A percentile compares a stretch with the other conserved stretches of the same genome.
These are phyloP conservation scores for Helenozyma baotianmanensis DNA, from an alignment of 805 yeast species.

Conservation along the genomic window DNA sequence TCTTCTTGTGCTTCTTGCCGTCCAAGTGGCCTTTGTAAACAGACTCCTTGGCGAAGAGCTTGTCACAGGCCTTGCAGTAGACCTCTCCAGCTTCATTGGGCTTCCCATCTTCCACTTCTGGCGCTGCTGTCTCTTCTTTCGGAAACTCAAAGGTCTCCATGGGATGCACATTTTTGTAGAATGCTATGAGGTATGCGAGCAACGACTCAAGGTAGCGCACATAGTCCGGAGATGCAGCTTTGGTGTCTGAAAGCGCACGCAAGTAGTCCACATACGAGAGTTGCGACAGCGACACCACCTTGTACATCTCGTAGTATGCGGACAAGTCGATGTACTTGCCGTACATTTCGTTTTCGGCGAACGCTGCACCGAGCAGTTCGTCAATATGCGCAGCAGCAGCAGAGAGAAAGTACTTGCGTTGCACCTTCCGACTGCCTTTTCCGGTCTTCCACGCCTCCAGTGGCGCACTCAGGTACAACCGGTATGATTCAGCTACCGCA, in stretches of 20 bases:
- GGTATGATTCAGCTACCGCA: constrained; percentile 9
- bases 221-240: constrained; percentile 26
- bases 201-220: constrained; percentile 42
- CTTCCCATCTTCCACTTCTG: constrained; percentile 10
- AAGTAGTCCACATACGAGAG: constrained; percentile 50
- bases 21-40: constrained; percentile 65
- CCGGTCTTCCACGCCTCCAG: constrained; percentile 17
- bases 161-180: constrained; percentile 36
- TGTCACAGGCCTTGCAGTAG: constrained; percentile 63
- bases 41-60: constrained; percentile 54
- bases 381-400: constrained; percentile 46
- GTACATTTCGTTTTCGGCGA: constrained; percentile 55
- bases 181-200: constrained; percentile 46
- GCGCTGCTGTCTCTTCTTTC: neutral
- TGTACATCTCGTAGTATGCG: constrained; percentile 48
- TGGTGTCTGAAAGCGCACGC: constrained; percentile 32
- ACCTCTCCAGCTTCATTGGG: constrained; percentile 21
- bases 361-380: constrained; percentile 38
- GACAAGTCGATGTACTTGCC: constrained; percentile 64
- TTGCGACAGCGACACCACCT: constrained; percentile 28
- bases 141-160: constrained; percentile 2
- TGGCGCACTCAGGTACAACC: constrained; percentile 28
- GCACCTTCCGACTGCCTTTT: constrained; percentile 16
- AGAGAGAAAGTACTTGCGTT: constrained; percentile 42
- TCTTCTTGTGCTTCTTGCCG: constrained; percentile 73